phyloP scores from a whole-genome alignment of 495 filamentous ascomycete species.

The Bryoglossum gracile region DNA sequence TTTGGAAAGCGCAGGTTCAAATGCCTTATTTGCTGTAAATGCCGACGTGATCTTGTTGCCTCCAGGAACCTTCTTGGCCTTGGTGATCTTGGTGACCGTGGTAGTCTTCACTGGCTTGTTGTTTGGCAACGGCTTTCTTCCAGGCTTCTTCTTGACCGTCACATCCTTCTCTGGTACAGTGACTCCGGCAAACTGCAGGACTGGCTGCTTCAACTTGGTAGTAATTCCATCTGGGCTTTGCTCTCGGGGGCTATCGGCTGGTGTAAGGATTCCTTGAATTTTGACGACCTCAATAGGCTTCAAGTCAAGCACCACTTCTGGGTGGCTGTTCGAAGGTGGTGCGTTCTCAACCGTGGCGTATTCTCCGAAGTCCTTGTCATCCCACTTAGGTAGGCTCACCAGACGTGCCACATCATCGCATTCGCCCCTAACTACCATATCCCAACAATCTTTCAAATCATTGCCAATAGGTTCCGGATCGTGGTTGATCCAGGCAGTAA shows the following conservation, averaged over 20 bases:
- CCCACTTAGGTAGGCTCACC: slow-evolving; percentile 67
- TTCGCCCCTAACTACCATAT: slow-evolving; percentile 77
- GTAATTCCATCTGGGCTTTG: slow-evolving; percentile 33
- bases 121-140: slow-evolving; percentile 18
- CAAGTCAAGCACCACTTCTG: slow-evolving; percentile 26
- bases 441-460: slow-evolving; percentile 88
- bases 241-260: slow-evolving; percentile 49
- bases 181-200: slow-evolving; percentile 22
- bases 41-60: too few species aligned
- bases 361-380: slow-evolving; percentile 49
- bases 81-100: background rate
- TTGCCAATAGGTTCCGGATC: slow-evolving; percentile 71
- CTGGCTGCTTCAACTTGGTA: slow-evolving; percentile 22
- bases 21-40: too few species aligned
- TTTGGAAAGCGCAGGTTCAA: too few species aligned
- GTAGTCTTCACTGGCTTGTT: slow-evolving; percentile 10
- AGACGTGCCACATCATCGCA: slow-evolving; percentile 81
- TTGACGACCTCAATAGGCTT: slow-evolving; percentile 19
- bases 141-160: slow-evolving; percentile 19
- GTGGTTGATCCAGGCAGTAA: slow-evolving; percentile 91
- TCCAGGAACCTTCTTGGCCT: background rate
- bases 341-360: slow-evolving; percentile 36
- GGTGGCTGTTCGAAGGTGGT: slow-evolving; percentile 18
- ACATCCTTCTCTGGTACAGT: slow-evolving; percentile 11
- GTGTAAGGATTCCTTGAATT: slow-evolving; percentile 52